phyloP scores from a whole-genome alignment of 371 early-diverging fungal genomes.

The Encephalitozoon hellem region DNA sequence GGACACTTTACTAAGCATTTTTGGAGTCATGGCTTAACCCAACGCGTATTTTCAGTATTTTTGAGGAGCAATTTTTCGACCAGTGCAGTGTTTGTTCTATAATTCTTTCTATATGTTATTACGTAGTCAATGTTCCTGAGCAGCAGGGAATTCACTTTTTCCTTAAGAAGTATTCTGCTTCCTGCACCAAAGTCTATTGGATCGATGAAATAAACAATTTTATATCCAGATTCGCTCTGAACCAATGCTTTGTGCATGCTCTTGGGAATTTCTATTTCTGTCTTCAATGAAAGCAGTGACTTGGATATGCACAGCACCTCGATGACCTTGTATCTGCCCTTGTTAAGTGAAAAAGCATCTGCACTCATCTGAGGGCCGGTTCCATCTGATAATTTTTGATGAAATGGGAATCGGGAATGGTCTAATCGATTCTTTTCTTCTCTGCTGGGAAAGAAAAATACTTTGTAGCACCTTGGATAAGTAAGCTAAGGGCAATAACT shows the following conservation, averaged over 20 bases:
- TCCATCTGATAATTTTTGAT: no score
- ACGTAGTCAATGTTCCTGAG: neutral
- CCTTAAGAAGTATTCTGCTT: neutral
- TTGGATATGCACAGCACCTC: slow-evolving; percentile 7
- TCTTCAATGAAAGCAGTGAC: neutral
- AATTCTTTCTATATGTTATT: neutral
- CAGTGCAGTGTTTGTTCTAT: neutral
- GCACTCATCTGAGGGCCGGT: neutral
- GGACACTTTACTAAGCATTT: neutral
- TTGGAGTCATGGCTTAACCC: neutral
- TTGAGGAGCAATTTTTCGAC: neutral
- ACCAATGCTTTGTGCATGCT: slow-evolving; percentile 11
- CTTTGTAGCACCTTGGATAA: neutral
- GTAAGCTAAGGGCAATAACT: neutral
- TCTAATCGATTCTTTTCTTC: neutral
- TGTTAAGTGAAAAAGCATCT: neutral
- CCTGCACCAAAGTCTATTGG: slow-evolving; percentile 12
- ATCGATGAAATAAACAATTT: slow-evolving; percentile 25
- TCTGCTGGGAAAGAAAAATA: neutral
- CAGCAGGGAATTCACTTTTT: neutral
- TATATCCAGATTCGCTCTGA: neutral
- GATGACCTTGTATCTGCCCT: slow-evolving; percentile 5
- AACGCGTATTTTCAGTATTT: neutral
- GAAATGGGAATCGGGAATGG: no score
- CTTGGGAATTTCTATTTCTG: neutral